Evolutionary conservation across 2,329 filamentous ascomycete species (phyloP).

Genomic region (Epichloe sp.): DNA sequence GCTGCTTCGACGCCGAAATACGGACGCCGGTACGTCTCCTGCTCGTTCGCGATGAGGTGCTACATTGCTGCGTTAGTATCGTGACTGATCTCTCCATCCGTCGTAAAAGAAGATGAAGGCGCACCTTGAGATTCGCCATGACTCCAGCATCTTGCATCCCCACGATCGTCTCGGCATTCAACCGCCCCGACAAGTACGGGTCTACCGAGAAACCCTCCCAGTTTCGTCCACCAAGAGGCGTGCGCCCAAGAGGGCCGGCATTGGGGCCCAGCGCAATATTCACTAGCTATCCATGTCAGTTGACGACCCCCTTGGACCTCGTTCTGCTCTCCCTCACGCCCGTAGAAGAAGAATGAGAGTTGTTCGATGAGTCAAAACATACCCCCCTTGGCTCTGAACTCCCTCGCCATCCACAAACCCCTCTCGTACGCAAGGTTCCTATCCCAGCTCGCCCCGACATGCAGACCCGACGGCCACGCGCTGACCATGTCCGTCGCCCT

Average conservation of each 20-base stretch:
- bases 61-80: conserved; percentile 4
- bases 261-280: conserved; percentile 59
- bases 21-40: conserved; percentile 35
- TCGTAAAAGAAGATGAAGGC: no score
- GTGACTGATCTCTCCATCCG: not conserved
- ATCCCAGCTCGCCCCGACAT: conserved; percentile 41
- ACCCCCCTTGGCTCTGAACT: conserved; percentile 44
- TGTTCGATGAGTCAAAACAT: conserved; percentile 20
- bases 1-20: conserved; percentile 35
- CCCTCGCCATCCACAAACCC: conserved; percentile 39
- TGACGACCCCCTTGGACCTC: not conserved
- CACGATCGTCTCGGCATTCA: conserved; percentile 58
- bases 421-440: conserved; percentile 36
- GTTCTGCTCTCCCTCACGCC: not conserved
- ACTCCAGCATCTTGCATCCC: conserved; percentile 69
- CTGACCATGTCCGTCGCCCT: conserved; percentile 34
- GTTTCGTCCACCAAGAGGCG: conserved; percentile 56
- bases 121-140: conserved; percentile 58
- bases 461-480: conserved; percentile 33
- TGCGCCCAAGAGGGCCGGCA: conserved; percentile 58
- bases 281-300: conserved; percentile 28
- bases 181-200: conserved; percentile 55
- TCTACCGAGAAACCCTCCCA: conserved; percentile 67
- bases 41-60: conserved; percentile 50
- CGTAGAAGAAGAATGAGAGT: not conserved